A percentile compares a stretch with the other conserved stretches of the same genome.
phyloP scores from a whole-genome alignment of 2,329 filamentous ascomycete genomes.

The Colletotrichum sp. region DNA sequence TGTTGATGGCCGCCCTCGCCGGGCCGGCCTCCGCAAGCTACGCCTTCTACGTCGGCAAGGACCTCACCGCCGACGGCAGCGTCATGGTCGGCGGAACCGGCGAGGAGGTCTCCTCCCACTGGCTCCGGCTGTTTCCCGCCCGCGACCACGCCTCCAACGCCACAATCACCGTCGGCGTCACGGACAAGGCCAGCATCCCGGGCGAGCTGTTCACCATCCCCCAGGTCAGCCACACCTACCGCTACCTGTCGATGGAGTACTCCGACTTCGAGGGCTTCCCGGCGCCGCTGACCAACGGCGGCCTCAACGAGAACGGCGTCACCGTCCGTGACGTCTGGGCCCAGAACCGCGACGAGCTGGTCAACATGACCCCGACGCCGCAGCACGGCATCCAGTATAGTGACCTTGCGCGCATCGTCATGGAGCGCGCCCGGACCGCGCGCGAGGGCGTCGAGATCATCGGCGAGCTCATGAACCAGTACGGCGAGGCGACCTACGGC shows the following conservation, averaged over 20 bases:
- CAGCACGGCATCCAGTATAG: slow-evolving; percentile 46
- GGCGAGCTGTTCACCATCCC: slow-evolving; percentile 28
- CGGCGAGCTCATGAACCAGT: slow-evolving; percentile 39
- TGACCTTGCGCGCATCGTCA: slow-evolving; percentile 42
- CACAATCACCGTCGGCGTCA: slow-evolving; percentile 47
- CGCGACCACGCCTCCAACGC: slow-evolving; percentile 42
- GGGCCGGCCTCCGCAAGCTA: slow-evolving; percentile 41
- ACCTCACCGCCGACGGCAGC: slow-evolving; percentile 44
- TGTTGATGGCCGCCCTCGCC: slow-evolving; percentile 16
- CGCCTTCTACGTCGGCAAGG: slow-evolving; percentile 52
- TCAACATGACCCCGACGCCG: slow-evolving; percentile 43
- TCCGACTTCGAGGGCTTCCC: slow-evolving; percentile 46
- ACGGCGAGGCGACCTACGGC: slow-evolving; percentile 46
- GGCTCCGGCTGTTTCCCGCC: slow-evolving; percentile 49
- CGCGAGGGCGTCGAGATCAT: slow-evolving; percentile 47
- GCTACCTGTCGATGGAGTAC: slow-evolving; percentile 34
- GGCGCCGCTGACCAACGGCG: slow-evolving; percentile 47
- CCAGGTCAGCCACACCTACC: slow-evolving; percentile 28
- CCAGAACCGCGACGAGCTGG: slow-evolving; percentile 40
- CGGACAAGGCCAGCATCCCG: slow-evolving; percentile 39
- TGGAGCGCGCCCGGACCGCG: slow-evolving; percentile 43
- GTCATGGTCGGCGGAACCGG: slow-evolving; percentile 51
- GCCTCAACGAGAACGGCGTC: slow-evolving; percentile 45
- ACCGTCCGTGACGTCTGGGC: slow-evolving; percentile 47
- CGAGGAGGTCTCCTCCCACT: slow-evolving; percentile 52